A percentile compares a stretch with the other conserved stretches of the same genome.
phyloP scores from a whole-genome alignment of 139 green algal species.

The Ettlia oleoabundans region DNA sequence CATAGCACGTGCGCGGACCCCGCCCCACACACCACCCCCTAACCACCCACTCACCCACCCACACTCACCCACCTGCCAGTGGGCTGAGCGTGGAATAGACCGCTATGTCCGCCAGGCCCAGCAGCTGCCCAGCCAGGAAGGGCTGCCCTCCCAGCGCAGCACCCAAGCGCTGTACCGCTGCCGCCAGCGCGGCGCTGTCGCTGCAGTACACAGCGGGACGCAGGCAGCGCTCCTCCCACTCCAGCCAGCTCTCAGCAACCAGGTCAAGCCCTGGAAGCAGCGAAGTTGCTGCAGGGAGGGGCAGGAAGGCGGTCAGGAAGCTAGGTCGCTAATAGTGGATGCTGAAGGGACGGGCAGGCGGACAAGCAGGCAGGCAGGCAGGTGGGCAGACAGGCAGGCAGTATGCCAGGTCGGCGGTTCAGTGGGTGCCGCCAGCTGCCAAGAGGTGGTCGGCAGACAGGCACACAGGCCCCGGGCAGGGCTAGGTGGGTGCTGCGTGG shows the following conservation, averaged over 20 bases:
- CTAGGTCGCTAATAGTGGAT: no score
- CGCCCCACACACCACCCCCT: no score
- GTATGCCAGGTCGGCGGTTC: no score
- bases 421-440: no score
- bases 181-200: constrained; percentile 25
- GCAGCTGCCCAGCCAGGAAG: constrained; percentile 29
- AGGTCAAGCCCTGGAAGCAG: constrained; percentile 23
- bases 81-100: constrained; percentile 42
- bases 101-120: constrained; percentile 66
- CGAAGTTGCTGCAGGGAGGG: background rate
- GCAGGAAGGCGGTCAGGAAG: background rate
- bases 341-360: background rate
- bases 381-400: background rate
- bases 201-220: constrained; percentile 48
- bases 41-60: background rate
- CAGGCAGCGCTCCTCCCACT: constrained; percentile 67
- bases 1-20: no score
- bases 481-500: no score
- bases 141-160: constrained; percentile 26
- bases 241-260: constrained; percentile 58
- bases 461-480: no score
- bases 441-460: no score
- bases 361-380: no score
- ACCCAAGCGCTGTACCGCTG: constrained; percentile 45
- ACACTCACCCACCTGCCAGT: no score